Conservation (phyloP, 2,329 filamentous ascomycete species). For the Colletotrichum gigasporum region DNA sequence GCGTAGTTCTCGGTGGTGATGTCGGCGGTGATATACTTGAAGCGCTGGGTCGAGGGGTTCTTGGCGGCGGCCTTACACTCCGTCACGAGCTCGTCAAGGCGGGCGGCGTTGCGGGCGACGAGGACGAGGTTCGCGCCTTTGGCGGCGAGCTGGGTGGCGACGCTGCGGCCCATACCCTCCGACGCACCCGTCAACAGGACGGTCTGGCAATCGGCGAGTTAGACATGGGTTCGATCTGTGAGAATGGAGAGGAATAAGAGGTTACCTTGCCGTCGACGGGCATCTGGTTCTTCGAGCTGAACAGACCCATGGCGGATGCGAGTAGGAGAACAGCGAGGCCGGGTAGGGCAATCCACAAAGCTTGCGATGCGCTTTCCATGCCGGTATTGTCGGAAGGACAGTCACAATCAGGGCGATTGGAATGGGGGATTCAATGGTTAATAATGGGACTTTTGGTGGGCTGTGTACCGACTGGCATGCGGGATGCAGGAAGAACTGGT, state of each 20-base stretch:
- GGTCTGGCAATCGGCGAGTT: conserved; percentile 63
- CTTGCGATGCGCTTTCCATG: conserved; percentile 40
- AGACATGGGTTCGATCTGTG: conserved; percentile 4
- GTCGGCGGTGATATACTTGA: conserved; percentile 86
- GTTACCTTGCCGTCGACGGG: conserved; percentile 83
- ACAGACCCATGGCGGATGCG: conserved; percentile 70
- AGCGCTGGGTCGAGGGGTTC: conserved; percentile 74
- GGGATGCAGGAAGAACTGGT: too few species aligned
- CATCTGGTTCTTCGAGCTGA: conserved; percentile 78
- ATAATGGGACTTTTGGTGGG: too few species aligned
- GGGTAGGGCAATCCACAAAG: conserved; percentile 61
- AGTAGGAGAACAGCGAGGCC: conserved; percentile 47
- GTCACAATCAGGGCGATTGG: too few species aligned
- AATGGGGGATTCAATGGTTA: too few species aligned
- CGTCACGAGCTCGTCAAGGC: conserved; percentile 72
- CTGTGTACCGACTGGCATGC: too few species aligned
- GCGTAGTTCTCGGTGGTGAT: conserved; percentile 78
- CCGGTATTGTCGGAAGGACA: neutral
- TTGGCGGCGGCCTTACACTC: conserved; percentile 73
- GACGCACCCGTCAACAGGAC: conserved; percentile 91
- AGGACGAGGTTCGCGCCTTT: conserved; percentile 91
- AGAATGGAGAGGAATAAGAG: neutral
- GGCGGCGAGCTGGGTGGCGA: conserved; percentile 76
- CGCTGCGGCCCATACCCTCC: conserved; percentile 87
- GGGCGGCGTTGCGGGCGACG: conserved; percentile 79